These are phyloP conservation scores for Paracoccidioides brasiliensis DNA, from an alignment of 2,329 filamentous ascomycete genomes.

Conservation along the genomic window DNA sequence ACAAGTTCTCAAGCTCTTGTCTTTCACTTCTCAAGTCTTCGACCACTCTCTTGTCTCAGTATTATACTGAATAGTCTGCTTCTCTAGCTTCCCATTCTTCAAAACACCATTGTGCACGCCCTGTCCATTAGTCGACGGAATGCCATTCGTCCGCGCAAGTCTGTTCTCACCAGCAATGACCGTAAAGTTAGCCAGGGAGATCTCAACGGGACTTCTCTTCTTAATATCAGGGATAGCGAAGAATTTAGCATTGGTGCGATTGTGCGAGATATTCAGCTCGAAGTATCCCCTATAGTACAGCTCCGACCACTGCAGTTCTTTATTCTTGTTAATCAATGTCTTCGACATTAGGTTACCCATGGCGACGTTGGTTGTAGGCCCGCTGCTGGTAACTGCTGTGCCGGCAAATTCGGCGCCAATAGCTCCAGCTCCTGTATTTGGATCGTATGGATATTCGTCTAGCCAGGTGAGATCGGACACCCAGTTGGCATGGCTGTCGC, in stretches of 20 bases:
- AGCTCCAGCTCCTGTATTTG: constrained; percentile 39
- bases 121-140: constrained; percentile 24
- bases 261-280: constrained; percentile 46
- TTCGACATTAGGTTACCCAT: constrained; percentile 36
- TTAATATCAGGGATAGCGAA: constrained; percentile 46
- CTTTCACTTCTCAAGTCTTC: not conserved
- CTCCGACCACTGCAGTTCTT: constrained; percentile 59
- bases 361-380: constrained; percentile 41
- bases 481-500: constrained; percentile 57
- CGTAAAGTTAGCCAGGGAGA: constrained; percentile 25
- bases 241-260: constrained; percentile 47
- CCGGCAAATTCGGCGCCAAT: constrained; percentile 54
- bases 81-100: constrained; percentile 7
- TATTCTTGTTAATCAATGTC: constrained; percentile 38
- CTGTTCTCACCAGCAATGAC: constrained; percentile 49
- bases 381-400: constrained; percentile 50
- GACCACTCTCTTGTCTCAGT: constrained; percentile 21
- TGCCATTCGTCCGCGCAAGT: constrained; percentile 32
- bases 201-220: not conserved
- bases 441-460: constrained; percentile 37
- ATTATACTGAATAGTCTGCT: constrained; percentile 23
- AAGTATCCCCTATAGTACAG: constrained; percentile 63
- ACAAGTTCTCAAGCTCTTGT: not conserved
- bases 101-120: constrained; percentile 24
- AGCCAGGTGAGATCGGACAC: constrained; percentile 47